These are phyloP conservation scores for Curvularia verruculosa DNA, from an alignment of 2,329 filamentous ascomycete species.

Conservation along the genomic window DNA sequence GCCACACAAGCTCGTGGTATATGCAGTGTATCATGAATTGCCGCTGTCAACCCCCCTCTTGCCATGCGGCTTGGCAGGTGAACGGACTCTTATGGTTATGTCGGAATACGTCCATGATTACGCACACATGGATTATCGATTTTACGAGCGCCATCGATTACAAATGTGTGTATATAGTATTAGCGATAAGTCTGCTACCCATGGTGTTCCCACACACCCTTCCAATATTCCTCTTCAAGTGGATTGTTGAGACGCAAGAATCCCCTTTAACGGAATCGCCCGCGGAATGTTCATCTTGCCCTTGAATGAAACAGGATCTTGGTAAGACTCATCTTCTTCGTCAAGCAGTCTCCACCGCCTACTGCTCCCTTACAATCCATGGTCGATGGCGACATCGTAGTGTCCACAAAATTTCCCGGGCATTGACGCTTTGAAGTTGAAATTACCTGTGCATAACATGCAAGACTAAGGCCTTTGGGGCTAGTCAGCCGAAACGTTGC, in stretches of 20 bases:
- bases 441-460: conserved; percentile 20
- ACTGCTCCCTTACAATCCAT: conserved; percentile 2
- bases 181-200: not conserved
- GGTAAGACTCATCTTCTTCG: not conserved
- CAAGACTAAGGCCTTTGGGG: conserved; percentile 15
- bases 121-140: not conserved
- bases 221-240: not conserved
- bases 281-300: not conserved
- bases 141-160: not conserved
- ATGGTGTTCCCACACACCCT: too few relatives aligned
- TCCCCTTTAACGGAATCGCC: not conserved
- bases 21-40: conserved; percentile 1
- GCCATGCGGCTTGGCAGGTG: not conserved
- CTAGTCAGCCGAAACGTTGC: conserved; percentile 19
- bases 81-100: not conserved
- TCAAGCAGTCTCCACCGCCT: not conserved
- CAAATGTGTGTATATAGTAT: not conserved
- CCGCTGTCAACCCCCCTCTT: not conserved
- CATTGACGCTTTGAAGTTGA: conserved; percentile 16
- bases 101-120: not conserved
- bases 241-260: not conserved
- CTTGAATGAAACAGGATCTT: not conserved
- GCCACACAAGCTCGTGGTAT: not conserved
- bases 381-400: conserved; percentile 2
- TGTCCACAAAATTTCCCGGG: conserved; percentile 4